These are phyloP conservation scores for Coemansia sp. DNA, from an alignment of 192 early-diverging fungal genomes.

Conservation along the genomic window DNA sequence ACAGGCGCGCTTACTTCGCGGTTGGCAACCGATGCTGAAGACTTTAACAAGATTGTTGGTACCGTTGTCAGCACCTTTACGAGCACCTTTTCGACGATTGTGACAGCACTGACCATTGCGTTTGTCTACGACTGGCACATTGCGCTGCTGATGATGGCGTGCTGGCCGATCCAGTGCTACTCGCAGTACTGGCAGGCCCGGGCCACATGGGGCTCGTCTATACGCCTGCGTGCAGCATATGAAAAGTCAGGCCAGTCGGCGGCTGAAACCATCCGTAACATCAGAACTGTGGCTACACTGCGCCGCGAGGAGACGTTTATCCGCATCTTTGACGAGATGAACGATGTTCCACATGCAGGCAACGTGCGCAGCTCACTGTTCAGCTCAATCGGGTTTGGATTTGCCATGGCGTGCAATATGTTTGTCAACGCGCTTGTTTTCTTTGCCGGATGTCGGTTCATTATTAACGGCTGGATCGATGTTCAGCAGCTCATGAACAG, in stretches of 20 bases:
- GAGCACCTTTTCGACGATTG: constrained; percentile 34
- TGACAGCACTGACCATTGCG: constrained; percentile 45
- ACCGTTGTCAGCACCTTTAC: constrained; percentile 35
- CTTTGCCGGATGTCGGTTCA: constrained; percentile 58
- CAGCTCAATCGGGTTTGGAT: constrained; percentile 55
- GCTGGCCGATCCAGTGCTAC: constrained; percentile 66
- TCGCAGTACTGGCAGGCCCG: constrained; percentile 68
- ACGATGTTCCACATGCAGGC: constrained; percentile 49
- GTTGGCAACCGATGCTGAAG: constrained; percentile 69
- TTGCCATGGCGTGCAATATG: constrained; percentile 59
- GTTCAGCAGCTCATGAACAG: constrained; percentile 32
- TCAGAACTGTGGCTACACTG: constrained; percentile 81
- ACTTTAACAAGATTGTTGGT: constrained; percentile 52
- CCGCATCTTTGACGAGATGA: constrained; percentile 46
- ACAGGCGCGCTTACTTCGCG: constrained; percentile 71
- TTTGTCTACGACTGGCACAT: constrained; percentile 63
- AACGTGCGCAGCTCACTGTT: constrained; percentile 39
- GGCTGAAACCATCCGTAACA: constrained; percentile 79
- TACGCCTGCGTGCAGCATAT: constrained; percentile 64
- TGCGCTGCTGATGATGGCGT: constrained; percentile 62
- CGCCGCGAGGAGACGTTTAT: constrained; percentile 59
- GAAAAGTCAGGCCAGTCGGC: constrained; percentile 68
- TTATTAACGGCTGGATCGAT: constrained; percentile 55
- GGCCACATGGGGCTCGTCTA: constrained; percentile 46
- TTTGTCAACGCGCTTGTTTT: constrained; percentile 60